Evolutionary conservation across 805 yeast genomes (phyloP).

Genomic region (Schwanniomyces pseudopolymorphus): DNA sequence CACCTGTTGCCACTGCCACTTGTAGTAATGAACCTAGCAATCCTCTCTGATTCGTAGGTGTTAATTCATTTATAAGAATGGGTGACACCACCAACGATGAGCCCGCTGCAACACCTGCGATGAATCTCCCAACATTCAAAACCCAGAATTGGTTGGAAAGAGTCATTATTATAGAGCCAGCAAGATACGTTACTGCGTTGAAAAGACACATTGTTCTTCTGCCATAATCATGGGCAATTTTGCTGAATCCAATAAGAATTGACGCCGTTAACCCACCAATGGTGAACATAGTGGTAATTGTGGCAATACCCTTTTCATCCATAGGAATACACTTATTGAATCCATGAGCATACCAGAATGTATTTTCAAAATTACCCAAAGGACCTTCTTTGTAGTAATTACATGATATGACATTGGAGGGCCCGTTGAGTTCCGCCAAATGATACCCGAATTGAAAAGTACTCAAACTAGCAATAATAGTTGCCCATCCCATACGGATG

Average conservation of each 20-base stretch:
- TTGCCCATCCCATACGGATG: slow-evolving; percentile 33
- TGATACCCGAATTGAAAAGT: slow-evolving; percentile 42
- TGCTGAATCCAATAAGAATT: slow-evolving; percentile 25
- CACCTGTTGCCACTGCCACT: slow-evolving; percentile 38
- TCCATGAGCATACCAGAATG: slow-evolving; percentile 25
- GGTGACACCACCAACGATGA: slow-evolving; percentile 41
- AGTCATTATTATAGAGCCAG: slow-evolving; percentile 30
- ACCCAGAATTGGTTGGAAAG: slow-evolving; percentile 16
- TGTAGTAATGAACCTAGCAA: slow-evolving; percentile 40
- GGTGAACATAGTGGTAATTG: slow-evolving; percentile 34
- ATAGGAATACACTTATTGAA: slow-evolving; percentile 30
- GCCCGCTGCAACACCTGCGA: slow-evolving; percentile 41
- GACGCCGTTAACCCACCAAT: slow-evolving; percentile 37
- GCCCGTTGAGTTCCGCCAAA: slow-evolving; percentile 38
- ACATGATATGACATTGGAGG: slow-evolving; percentile 30
- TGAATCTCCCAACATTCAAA: slow-evolving; percentile 31
- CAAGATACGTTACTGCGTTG: slow-evolving; percentile 19
- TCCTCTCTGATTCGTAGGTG: slow-evolving; percentile 43
- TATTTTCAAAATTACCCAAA: slow-evolving; percentile 17
- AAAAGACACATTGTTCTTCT: slow-evolving; percentile 21
- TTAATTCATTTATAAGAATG: slow-evolving; percentile 37
- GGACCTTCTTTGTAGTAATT: slow-evolving; percentile 18
- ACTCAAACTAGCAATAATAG: slow-evolving; percentile 31
- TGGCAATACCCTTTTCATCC: slow-evolving; percentile 17
- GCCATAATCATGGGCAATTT: slow-evolving; percentile 22